Percentiles rank a stretch among this genome's conserved stretches.
phyloP scores from a whole-genome alignment of 176 grass and related monocot genomes.

The Oryza meridionalis region DNA sequence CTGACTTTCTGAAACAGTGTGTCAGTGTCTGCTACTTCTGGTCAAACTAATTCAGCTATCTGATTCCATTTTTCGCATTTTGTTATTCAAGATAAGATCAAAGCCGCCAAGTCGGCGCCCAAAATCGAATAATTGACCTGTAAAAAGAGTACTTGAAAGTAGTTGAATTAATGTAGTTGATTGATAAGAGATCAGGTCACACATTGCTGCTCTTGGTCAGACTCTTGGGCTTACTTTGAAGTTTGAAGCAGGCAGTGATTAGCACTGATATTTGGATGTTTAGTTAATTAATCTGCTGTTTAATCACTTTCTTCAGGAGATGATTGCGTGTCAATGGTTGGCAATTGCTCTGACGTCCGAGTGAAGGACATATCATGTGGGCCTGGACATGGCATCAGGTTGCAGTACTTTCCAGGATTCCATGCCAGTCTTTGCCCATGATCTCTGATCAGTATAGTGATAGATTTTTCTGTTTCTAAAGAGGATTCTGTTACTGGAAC shows the following conservation, averaged over 20 bases:
- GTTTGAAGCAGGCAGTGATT: background rate
- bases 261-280: background rate
- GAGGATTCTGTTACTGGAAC: background rate
- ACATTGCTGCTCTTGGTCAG: background rate
- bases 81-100: conserved; percentile 20
- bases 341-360: conserved; percentile 64
- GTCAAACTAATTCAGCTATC: background rate
- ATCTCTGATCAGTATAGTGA: background rate
- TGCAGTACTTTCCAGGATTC: background rate
- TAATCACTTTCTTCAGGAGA: conserved; percentile 57
- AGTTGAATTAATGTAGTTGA: background rate
- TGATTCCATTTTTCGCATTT: background rate
- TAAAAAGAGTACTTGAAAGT: background rate
- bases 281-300: no score
- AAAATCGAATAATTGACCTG: conserved; percentile 14
- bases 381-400: conserved; percentile 96
- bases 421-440: background rate
- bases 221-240: background rate
- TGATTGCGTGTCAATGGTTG: conserved; percentile 83
- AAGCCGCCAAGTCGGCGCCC: background rate
- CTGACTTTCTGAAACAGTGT: background rate
- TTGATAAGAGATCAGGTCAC: background rate
- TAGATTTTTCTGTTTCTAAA: background rate
- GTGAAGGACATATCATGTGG: conserved; percentile 70
- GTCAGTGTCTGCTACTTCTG: background rate